Base-by-base conservation (phyloP, 768 basidiomycete species). In the Leccinum barrowsii region DNA sequence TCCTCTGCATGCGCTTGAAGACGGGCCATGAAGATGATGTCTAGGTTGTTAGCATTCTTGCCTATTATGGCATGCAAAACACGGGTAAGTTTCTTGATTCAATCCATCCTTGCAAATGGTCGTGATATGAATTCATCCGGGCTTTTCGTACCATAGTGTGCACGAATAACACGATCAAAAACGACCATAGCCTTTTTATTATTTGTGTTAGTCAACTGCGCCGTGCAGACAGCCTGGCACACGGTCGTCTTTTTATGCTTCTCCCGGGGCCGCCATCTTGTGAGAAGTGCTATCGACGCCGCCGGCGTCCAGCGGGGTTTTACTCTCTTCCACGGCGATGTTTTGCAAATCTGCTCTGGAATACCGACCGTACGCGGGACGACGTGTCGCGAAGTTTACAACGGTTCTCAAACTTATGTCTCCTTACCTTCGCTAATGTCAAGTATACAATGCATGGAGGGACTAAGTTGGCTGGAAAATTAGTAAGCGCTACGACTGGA, bases 161-260 rank as follows among this genome's bases (percentile, higher is more conserved):
- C 76, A 32, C 75, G 80, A 59, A 73, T 82, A 52, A 83, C 80
- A 7, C 64, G 80, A 35, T 81, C 78, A n/a, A 78, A 75, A 10
- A 77, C 75, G 65, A 83, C 81, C 34, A 73, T 77, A 5, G 60
- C 74, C 35, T 85, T 81, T 66, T 80, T 82, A 64, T 67, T 77
- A 42, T 70, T 83, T 57, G 76, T 80, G 28, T 61, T 84, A 48
- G 48, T 75, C 26, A 74, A 74, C 55, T 80, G 76, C 58, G 54
- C 77, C 44, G 66, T 74, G 24, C 77, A 83, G 52, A 74, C 71
- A 56, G 63, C 71, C 12, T 63, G 82, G 10, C 82, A 82, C 60
- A 69, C 68, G 13, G 50, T 76, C 24, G 67, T 77, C 3, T 76
- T 78, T 47, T 58, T 60, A 4, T 74, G 75, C 54, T 81, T 79